Evolutionary conservation across 192 early-diverging fungal genomes (phyloP), one percentile per base, ranked within the genome.

Genomic region (Mortierella antarctica): DNA sequence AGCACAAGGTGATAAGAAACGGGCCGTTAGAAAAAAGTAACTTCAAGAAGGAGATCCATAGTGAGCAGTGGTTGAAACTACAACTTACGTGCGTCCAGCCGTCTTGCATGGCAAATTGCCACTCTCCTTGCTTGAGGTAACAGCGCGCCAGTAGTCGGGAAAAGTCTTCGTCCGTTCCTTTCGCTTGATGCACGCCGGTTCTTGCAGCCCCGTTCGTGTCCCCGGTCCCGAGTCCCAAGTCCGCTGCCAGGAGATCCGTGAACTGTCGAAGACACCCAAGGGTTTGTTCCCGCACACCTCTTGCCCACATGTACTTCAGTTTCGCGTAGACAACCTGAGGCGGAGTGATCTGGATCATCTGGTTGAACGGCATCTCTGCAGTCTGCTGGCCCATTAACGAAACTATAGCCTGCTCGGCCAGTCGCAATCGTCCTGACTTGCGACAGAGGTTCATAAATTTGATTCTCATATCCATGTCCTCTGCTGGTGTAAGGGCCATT

Each of bases 381-480:
- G 54, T 72, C 53, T 72, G 23, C 5, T 59, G 55, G 0, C 77
- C 70, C 52, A 80, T 83, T 31, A 99, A 68, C 54, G 85, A 87
- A 7, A 86, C 70, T 21, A 99, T 83, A 0, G 92, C 94, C 65
- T 95, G 93, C 49, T 94, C 88, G 1, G 95, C 91, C 4, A 96
- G 84, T 9, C 86, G 83, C 21, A 97, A 85, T 12, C 96, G 88
- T 13, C 92, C 93, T 21, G 92, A 90, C 79, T 98, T 97, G 50
- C 98, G 91, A 68, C 96, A 96, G 65, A 98, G 82, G 52, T 97
- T 96, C 54, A 94, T 91, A 84, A 97, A 99, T 82, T 97, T 96
- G 76, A 97, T 95, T 90, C 93, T 95, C 87, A 94, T 92, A 31
- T 95, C 98, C 88, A 95, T 92, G 67, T 99, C 97, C 62, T 96